Evolutionary conservation across 2,329 filamentous ascomycete genomes (phyloP).

Genomic region (Fusarium verticillioides): DNA sequence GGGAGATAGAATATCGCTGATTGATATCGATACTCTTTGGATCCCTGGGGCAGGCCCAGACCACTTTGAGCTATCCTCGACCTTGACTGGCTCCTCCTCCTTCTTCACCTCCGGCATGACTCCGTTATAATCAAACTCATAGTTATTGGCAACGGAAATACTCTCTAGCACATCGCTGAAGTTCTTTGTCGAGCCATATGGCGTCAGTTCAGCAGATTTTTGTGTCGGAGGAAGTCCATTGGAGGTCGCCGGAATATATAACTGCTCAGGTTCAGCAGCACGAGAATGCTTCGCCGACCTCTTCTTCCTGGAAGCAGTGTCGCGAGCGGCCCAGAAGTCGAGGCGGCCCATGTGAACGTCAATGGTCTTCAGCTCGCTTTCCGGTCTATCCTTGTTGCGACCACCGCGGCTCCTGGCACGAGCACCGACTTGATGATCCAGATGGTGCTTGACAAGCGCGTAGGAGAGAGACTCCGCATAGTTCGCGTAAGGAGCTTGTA

Average conservation of each 20-base stretch:
- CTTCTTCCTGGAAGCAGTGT: not conserved
- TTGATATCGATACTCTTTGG: not conserved
- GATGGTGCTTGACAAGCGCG: conserved; percentile 42
- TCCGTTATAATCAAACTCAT: not conserved
- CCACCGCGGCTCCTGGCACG: conserved; percentile 36
- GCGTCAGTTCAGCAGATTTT: not conserved
- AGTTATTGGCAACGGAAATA: not conserved
- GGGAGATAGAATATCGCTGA: not conserved
- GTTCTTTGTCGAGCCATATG: not conserved
- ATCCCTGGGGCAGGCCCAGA: too few relatives aligned
- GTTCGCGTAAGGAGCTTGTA: conserved; percentile 24
- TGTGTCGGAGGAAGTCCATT: not conserved
- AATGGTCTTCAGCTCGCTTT: conserved; percentile 37
- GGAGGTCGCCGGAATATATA: not conserved
- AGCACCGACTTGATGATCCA: conserved; percentile 38
- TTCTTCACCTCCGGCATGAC: not conserved
- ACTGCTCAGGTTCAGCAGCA: not conserved
- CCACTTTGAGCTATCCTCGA: not conserved
- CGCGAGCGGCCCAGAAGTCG: not conserved
- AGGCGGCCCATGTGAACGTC: conserved; percentile 46
- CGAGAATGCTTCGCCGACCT: not conserved
- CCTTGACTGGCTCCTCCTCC: not conserved
- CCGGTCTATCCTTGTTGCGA: conserved; percentile 34
- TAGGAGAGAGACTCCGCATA: conserved; percentile 48
- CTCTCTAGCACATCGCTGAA: not conserved